These are phyloP conservation scores for Grigorovia yakushimaensis DNA, from an alignment of 805 yeast genomes.

Conservation along the genomic window DNA sequence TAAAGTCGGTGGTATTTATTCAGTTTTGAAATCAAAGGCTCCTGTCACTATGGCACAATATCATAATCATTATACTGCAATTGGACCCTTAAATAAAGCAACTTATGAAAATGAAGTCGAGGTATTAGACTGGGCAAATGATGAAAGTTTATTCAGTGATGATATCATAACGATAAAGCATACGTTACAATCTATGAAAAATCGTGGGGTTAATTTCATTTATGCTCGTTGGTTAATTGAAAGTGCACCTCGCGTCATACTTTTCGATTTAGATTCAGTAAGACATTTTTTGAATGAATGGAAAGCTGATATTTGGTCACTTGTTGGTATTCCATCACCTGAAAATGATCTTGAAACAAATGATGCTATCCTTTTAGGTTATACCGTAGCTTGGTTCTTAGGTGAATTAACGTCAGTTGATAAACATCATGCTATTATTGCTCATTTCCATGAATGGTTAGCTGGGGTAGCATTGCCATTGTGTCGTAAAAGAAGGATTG, in stretches of 20 bases:
- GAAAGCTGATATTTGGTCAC: conserved; percentile 87
- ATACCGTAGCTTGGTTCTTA: conserved; percentile 91
- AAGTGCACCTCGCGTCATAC: conserved; percentile 89
- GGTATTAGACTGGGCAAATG: conserved; percentile 50
- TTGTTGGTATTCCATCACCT: conserved; percentile 90
- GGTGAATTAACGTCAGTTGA: conserved; percentile 88
- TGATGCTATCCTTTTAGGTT: conserved; percentile 88
- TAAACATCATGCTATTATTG: conserved; percentile 76
- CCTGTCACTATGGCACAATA: conserved; percentile 94
- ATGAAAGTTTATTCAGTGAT: conserved; percentile 22
- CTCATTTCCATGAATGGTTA: conserved; percentile 97
- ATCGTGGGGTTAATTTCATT: conserved; percentile 70
- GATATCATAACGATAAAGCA: conserved; percentile 24
- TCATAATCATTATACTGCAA: conserved; percentile 70
- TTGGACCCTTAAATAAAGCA: conserved; percentile 76
- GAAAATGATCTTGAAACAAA: conserved; percentile 79
- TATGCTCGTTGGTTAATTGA: conserved; percentile 97
- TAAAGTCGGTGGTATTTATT: conserved; percentile 94
- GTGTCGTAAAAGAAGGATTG: conserved; percentile 83
- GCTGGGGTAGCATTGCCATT: conserved; percentile 94
- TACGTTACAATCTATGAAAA: conserved; percentile 67
- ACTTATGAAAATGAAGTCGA: conserved; percentile 78
- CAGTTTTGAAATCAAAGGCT: conserved; percentile 92
- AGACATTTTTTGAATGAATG: conserved; percentile 67
- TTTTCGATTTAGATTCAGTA: conserved; percentile 81